These are phyloP conservation scores for Candida neerlandica DNA, from an alignment of 1,139 yeast genomes.

Conservation along the genomic window DNA sequence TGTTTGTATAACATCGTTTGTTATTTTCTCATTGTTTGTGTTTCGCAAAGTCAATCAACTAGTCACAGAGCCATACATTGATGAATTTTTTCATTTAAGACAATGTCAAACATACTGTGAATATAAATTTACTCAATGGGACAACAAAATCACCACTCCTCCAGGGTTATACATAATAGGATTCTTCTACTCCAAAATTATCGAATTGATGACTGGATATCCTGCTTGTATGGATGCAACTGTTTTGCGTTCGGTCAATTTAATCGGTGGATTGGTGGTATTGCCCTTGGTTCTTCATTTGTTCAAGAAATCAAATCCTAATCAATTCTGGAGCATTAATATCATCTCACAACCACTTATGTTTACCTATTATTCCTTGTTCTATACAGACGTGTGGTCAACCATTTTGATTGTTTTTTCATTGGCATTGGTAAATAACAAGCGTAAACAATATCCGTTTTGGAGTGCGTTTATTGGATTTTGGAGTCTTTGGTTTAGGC, in stretches of 20 bases:
- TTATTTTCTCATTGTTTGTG: slow-evolving; percentile 19
- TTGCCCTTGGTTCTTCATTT: slow-evolving; percentile 44
- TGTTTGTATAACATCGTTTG: slow-evolving; percentile 15
- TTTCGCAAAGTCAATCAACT: slow-evolving; percentile 20
- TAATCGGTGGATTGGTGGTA: slow-evolving; percentile 61
- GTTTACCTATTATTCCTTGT: slow-evolving; percentile 71
- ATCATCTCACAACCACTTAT: slow-evolving; percentile 69
- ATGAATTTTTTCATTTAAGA: slow-evolving; percentile 82
- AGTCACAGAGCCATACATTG: slow-evolving; percentile 55
- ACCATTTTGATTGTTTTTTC: slow-evolving; percentile 59
- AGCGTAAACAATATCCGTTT: slow-evolving; percentile 17
- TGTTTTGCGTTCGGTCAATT: slow-evolving; percentile 58
- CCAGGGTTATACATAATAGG: slow-evolving; percentile 87
- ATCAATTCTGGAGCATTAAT: slow-evolving; percentile 50
- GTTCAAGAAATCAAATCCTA: slow-evolving; percentile 26
- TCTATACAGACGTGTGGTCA: slow-evolving; percentile 95
- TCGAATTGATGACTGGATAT: slow-evolving; percentile 21
- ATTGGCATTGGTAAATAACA: slow-evolving; percentile 38
- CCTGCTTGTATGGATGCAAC: slow-evolving; percentile 36
- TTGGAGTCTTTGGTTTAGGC: slow-evolving; percentile 72
- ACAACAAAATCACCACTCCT: slow-evolving; percentile 91
- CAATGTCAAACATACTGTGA: slow-evolving; percentile 72
- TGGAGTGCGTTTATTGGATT: slow-evolving; percentile 53
- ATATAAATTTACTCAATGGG: slow-evolving; percentile 71
- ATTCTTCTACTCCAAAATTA: slow-evolving; percentile 41